phyloP scores from a whole-genome alignment of 148 eudicot genomes.

The Drosera capensis region DNA sequence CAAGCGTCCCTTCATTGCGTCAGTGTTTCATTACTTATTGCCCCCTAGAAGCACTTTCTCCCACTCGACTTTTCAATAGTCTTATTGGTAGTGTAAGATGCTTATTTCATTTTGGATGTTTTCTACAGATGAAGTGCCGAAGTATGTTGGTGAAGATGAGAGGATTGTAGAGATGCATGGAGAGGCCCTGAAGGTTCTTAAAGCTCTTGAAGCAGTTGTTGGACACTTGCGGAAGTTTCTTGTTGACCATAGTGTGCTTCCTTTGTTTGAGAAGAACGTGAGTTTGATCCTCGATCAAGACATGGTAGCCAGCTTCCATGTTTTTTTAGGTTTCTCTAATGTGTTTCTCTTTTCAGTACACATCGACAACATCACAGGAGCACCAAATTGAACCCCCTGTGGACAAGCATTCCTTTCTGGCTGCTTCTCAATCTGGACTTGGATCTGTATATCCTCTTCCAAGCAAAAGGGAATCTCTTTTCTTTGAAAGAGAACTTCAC shows the following conservation, averaged over 20 bases:
- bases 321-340: constrained; percentile 1
- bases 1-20: too few relatives aligned
- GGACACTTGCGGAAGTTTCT: constrained; percentile 83
- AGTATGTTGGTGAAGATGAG: constrained; percentile 68
- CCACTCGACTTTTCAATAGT: too few relatives aligned
- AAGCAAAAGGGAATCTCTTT: constrained; percentile 27
- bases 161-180: constrained; percentile 83
- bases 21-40: too few relatives aligned
- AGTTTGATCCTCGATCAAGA: constrained; percentile 15
- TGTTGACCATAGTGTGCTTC: constrained; percentile 77
- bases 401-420: constrained; percentile 23
- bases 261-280: constrained; percentile 75
- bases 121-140: constrained; percentile 44
- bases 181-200: constrained; percentile 68
- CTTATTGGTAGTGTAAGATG: too few relatives aligned
- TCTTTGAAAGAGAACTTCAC: constrained; percentile 28
- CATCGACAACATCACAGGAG: constrained; percentile 22
- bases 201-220: constrained; percentile 67
- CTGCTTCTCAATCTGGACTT: constrained; percentile 16
- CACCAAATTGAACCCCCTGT: constrained; percentile 30
- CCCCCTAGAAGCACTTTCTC: too few relatives aligned
- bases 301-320: neutral
- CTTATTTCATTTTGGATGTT: too few relatives aligned
- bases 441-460: constrained; percentile 26
- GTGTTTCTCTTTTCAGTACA: constrained; percentile 17